Evolutionary conservation across 2,329 filamentous ascomycete species (phyloP), one percentile per base, ranked within the genome.

Genomic region (Penicillium sp.): DNA sequence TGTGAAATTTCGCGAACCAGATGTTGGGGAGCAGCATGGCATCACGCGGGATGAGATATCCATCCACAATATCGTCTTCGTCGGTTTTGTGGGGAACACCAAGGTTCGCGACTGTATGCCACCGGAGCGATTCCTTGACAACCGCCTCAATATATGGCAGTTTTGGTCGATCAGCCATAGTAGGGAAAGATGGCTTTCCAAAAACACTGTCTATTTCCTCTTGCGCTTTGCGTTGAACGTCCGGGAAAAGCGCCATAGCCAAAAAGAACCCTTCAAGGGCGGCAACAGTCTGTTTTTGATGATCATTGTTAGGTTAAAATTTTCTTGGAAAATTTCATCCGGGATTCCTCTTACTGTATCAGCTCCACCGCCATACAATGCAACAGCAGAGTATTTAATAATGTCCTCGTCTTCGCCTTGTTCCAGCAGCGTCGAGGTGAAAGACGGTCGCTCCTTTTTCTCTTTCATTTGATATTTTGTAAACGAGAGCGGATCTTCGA

Each of bases 141-240:
- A 76, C n/a, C 1, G 71, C 71, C 13, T 70, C 48, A 18, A 75
- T 55, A 29, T 73, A 76, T 0, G 73, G 74, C 1, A 77, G 60
- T 2, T 59, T 60, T 0, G 56, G 40, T 8, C 66, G 74, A 44
- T 81, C 79, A 0, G 67, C 59, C 36, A 74, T 74, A 4, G 63
- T 72, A 0, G 72, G 67, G 26, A 45, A 5, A 73, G 69, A 0
- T 62, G 58, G 26, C 64, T 55, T 1, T 45, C 74, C 75, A 5
- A 77, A 46, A 2, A 77, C 72, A 2, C 57, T 60, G 53, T 78
- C 74, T 16, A 79, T 67, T 51, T 77, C 74, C 11, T 70, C 68
- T 24, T 81, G 76, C 0, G 77, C 78, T 57, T 81, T 82, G 1
- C 74, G 75, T 18, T 83, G 76, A 19, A 81, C 79, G 9, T 78